Percentiles rank a stretch among this genome's conserved stretches.
Conservation (phyloP, 208 protist species). For the Porcisia hertigi region DNA sequence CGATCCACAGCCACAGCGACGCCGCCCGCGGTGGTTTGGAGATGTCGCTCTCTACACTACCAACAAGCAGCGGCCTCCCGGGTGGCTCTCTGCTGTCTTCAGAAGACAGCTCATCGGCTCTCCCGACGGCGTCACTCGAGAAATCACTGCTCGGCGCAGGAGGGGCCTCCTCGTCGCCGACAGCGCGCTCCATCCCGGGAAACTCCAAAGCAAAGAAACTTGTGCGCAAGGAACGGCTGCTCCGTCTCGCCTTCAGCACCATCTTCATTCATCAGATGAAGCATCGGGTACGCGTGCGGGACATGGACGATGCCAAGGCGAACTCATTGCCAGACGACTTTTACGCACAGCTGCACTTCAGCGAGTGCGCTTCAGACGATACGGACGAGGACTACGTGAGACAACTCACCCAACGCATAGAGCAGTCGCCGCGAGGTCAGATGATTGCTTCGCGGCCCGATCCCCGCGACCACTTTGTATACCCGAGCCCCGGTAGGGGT, state of each 20-base stretch:
- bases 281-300: slow-evolving; percentile 56
- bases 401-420: slow-evolving; percentile 58
- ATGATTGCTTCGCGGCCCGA: slow-evolving; percentile 42
- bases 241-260: slow-evolving; percentile 79
- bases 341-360: slow-evolving; percentile 71
- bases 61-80: neutral
- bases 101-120: neutral
- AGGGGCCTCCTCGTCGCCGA: slow-evolving; percentile 1
- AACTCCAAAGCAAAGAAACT: slow-evolving; percentile 19
- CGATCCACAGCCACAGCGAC: neutral
- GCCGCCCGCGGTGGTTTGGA: neutral
- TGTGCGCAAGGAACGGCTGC: slow-evolving; percentile 42
- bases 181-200: slow-evolving; percentile 16
- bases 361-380: slow-evolving; percentile 24
- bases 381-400: slow-evolving; percentile 52
- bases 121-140: slow-evolving; percentile 1
- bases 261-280: slow-evolving; percentile 69
- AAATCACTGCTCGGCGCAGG: neutral
- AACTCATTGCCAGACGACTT: slow-evolving; percentile 63
- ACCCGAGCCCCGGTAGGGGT: neutral
- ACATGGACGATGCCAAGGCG: slow-evolving; percentile 72
- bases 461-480: slow-evolving; percentile 29
- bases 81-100: neutral
- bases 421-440: slow-evolving; percentile 69
- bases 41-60: neutral